Base-by-base conservation (phyloP, 164 flowering plant genomes). In the Nymphaea colorata region DNA sequence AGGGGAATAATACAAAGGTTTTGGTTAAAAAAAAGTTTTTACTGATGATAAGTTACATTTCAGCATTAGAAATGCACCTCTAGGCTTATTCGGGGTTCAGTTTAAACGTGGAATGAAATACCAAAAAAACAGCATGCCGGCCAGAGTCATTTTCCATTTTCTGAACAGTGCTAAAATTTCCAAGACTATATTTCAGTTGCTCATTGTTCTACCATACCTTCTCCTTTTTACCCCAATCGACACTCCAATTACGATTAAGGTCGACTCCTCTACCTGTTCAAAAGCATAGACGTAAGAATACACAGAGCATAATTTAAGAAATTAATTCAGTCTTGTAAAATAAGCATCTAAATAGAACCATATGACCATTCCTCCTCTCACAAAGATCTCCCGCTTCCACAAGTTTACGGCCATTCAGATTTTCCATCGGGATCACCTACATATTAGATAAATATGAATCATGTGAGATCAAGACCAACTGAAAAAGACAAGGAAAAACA, bases 151-250 rank as follows among this genome's bases (percentile, higher is more conserved):
- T 25, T 25, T 25, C 36, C 36, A 25, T 25, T 25, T 25, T 25
- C 36, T 25, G 36, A 25, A 25, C 36, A 25, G 36, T 25, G 1
- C 36, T 25, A 1, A 25, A 25, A 25, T 25, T 25, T 25, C 36
- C 36, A 25, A 1, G 36, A 25, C 36, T 25, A 25, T 25, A 25
- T 25, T 25, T 25, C 36, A 25, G 36, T 25, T 6, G 12, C 4
- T 47, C 55, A 7, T 47, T 47, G 12, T 47, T 47, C 3, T 47
- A 47, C 55, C 55, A 47, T 47, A 91, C 99, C 96, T 92, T 86
- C 77, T 95, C 99, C 76, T 95, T 95, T 75, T 88, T 95, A 47
- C 99, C 99, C 99, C 99, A 92, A 74, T 95, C 99, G 25, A 95
- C 96, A 75, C 98, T 86, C 99, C 99, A 95, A 72, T 95, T 95